phyloP scores from a whole-genome alignment of 139 green algal genomes.

The Yamagishiella unicocca region DNA sequence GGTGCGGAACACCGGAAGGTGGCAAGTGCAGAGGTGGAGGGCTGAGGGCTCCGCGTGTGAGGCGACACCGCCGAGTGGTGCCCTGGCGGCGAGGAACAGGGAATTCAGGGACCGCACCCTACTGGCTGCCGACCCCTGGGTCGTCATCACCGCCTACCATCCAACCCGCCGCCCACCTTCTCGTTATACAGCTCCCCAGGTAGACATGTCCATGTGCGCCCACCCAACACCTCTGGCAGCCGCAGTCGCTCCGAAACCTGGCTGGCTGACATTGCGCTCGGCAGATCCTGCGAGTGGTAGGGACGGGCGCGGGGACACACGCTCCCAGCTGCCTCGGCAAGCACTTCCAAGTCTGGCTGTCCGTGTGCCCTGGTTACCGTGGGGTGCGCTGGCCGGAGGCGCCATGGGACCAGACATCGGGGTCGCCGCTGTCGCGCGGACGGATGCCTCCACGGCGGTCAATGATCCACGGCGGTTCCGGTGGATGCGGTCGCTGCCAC shows the following conservation, averaged over 20 bases:
- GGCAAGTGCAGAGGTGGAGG: neutral
- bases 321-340: no score
- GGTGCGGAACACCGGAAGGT: no score
- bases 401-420: neutral
- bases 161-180: constrained; percentile 96
- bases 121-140: neutral
- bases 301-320: no score
- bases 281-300: constrained; percentile 36
- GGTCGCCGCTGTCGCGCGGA: neutral
- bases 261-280: neutral
- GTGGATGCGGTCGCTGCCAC: neutral
- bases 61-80: neutral
- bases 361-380: neutral
- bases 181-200: constrained; percentile 72
- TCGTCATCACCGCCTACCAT: neutral
- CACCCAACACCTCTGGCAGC: neutral
- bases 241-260: constrained; percentile 10
- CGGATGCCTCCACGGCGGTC: neutral
- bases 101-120: neutral
- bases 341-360: neutral
- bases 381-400: neutral
- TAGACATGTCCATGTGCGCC: neutral
- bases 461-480: no score
- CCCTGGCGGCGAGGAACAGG: no score
- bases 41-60: neutral